Base-by-base conservation (phyloP, 306 rosid genomes). In the Glycyrrhiza uralensis region DNA sequence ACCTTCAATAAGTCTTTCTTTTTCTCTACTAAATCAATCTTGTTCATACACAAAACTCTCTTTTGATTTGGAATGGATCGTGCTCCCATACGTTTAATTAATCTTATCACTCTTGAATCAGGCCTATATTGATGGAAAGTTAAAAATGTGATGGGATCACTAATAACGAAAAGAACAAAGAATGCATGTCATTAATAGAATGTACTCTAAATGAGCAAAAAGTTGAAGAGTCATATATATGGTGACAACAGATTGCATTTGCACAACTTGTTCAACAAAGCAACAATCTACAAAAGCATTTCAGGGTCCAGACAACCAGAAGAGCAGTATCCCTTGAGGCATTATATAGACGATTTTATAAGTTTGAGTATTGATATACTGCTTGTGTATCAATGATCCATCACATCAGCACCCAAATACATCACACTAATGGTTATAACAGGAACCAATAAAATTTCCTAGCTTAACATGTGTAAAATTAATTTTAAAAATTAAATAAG, bases 21-120 rank as follows among this genome's bases (percentile, higher is more conserved):
- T 84, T 91, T 94, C 83, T 87, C 90, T 30, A 91, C 96, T 52
- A 94, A 84, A 84, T 94, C 97, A 80, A 94, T 85, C 84, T 94
- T 94, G 79, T 94, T 94, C 88, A 94, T 86, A 61, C 99, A 94
- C 68, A 94, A 83, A 59, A 94, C 72, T 39, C 99, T 83, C 81
- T 80, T 94, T 82, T 94, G 99, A 58, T 79, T 82, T 74, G 95
- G 88, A 58, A 85, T 81, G 7, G 76, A 4, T 28, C 71, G 83
- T 50, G 79, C 83, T 78, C 99, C 99, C 91, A 91, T 83, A 49
- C 84, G 89, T 75, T 88, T 79, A 49, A 94, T 86, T 51, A 92
- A 80, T 76, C 81, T 86, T 81, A 79, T 83, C 49, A 94, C 97
- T 79, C 99, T 88, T 66, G 63, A 8, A 85, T 94, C 97, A 60